Evolutionary conservation across 352 stramenopile species (phyloP).

Genomic region (Pythium guiyangense): DNA sequence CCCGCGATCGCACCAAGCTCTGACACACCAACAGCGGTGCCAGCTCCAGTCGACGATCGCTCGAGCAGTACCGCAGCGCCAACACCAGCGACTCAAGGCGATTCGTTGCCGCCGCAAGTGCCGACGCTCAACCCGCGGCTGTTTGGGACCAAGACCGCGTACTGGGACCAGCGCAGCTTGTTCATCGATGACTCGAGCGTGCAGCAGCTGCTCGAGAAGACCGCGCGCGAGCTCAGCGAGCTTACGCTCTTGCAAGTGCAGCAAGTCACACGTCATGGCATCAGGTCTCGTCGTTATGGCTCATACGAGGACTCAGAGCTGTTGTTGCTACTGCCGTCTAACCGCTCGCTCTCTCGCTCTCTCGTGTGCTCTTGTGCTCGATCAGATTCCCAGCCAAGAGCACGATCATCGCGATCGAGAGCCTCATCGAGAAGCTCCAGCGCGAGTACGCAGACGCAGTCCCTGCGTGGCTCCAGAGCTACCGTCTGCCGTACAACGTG

Average conservation of each 20-base stretch:
- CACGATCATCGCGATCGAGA: slow-evolving; percentile 40
- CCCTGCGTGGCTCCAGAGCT: slow-evolving; percentile 47
- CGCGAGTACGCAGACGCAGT: slow-evolving; percentile 31
- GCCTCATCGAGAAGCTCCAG: slow-evolving; percentile 40
- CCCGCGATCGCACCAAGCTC: too few species aligned
- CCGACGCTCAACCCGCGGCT: too few species aligned
- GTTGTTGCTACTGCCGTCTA: too few species aligned
- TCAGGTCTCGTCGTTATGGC: slow-evolving; percentile 38
- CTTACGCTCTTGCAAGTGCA: slow-evolving; percentile 41
- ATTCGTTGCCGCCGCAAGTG: too few species aligned
- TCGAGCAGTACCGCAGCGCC: too few species aligned
- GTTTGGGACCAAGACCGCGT: slow-evolving; percentile 33
- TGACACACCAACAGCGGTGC: too few species aligned
- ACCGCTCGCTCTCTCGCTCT: too few species aligned
- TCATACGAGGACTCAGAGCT: too few species aligned
- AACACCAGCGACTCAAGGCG: too few species aligned
- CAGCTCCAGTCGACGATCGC: too few species aligned
- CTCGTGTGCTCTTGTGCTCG: too few species aligned
- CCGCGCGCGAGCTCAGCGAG: background rate
- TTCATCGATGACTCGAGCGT: background rate
- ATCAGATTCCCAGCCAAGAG: slow-evolving; percentile 45
- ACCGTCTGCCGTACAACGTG: slow-evolving; percentile 56
- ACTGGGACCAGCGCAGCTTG: slow-evolving; percentile 25
- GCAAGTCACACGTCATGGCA: slow-evolving; percentile 50
- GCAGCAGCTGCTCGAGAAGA: too few species aligned